Evolutionary conservation across 1,284 basidiomycete genomes (phyloP), one percentile per base, ranked within the genome.

Genomic region (Cystobasidium sp.): DNA sequence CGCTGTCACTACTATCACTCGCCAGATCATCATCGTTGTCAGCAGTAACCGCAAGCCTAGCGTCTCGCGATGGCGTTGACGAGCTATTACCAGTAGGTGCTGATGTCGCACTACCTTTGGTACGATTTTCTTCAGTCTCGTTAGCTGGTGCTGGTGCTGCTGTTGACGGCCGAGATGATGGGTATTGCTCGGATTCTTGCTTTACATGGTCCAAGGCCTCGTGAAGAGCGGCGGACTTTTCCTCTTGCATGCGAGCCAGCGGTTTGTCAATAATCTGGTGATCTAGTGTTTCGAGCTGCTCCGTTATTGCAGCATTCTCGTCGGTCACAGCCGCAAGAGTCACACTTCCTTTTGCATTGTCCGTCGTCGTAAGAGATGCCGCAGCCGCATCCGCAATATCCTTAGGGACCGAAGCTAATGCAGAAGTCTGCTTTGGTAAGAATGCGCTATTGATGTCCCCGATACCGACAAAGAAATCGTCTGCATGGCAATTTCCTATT

Each of bases 401-500:
- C 56, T 59, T 59, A 85, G 81, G 53, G 86, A 82, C 24, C 6
- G 88, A 84, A 61, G 63, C 14, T 58, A 79, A 77, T 14, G 64
- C 75, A 44, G 77, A 76, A 24, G 79, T 80, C 47, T 79, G 78
- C 24, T 92, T 92, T 9, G 93, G 93, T 6, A 98, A 85, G 82
- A 97, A 96, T 0, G 92, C 87, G 3, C 93, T 92, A 82, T 99
- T 99, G 82, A 99, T 98, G 83, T 99, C 96, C 63, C 96, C 96
- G 77, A 97, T 97, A n/a, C 96, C 95, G 74, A 97, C 87, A 81
- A 97, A 99, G 83, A 99, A 99, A 80, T 98, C 94, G 81, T 94
- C 93, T 96, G 79, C 39, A n/a, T 6, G 24, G 18, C 8, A 24
- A 56, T 2, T 9, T 9, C 20, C n/a, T n/a, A 53, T 20, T 53